Conservation (phyloP, 306 rosid genomes). For the Macrotyloma uniflorum region DNA sequence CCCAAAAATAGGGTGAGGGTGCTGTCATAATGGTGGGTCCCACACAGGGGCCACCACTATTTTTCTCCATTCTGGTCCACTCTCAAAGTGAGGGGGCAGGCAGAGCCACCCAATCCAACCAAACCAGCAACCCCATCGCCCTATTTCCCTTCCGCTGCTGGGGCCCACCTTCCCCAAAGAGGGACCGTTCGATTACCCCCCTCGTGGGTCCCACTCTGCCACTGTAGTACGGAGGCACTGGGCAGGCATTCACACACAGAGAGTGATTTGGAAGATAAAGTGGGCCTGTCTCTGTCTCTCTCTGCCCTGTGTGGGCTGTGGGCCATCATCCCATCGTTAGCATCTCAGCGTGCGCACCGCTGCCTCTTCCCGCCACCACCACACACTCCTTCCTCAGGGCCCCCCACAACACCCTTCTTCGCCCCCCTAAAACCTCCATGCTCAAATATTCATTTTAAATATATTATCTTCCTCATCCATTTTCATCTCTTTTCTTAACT, state of each 20-base stretch:
- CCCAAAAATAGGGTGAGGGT: neutral
- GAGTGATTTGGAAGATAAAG: constrained; percentile 37
- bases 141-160: neutral
- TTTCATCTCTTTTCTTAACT: too few relatives aligned
- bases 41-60: constrained; percentile 40
- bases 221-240: constrained; percentile 6
- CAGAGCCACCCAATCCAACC: neutral
- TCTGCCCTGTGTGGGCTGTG: neutral
- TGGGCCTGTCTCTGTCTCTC: constrained; percentile 31
- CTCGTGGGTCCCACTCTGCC: constrained; percentile 28
- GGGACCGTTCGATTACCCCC: constrained; percentile 29
- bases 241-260: neutral
- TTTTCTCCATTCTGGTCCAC: constrained; percentile 42
- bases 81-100: neutral
- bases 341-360: constrained; percentile 44
- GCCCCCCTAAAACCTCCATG: constrained; percentile 33
- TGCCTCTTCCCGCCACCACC: constrained; percentile 32
- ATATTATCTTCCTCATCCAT: too few relatives aligned
- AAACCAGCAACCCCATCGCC: constrained; percentile 23
- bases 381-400: constrained; percentile 8
- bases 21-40: constrained; percentile 47
- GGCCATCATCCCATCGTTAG: constrained; percentile 14
- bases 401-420: constrained; percentile 12
- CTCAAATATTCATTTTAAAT: too few relatives aligned
- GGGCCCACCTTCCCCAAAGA: constrained; percentile 1